Evolutionary conservation across 106 monocot species (phyloP), one percentile per base, ranked within the genome.

Genomic region (Acorus gramineus): DNA sequence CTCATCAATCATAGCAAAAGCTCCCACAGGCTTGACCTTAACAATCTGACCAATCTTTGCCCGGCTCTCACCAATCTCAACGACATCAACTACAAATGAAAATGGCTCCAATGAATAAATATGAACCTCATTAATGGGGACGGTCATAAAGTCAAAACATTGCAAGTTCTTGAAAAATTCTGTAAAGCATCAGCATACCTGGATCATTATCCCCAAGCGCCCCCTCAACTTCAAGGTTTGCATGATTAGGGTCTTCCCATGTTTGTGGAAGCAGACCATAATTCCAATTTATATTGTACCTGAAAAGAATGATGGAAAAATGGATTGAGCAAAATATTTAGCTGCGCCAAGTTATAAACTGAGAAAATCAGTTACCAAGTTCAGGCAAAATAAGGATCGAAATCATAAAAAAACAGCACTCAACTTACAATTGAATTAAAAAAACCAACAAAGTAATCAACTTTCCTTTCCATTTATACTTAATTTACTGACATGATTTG

Each of bases 241-340:
- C 81, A 67, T 73, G 51, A 12, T 90, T 78, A 66, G 95, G 95
- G 44, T 95, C 95, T 80, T 95, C 95, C 95, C 95, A 95, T 53
- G 95, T 95, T 67, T 95, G 95, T 7, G 95, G 95, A 62, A 95
- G 82, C 57, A 95, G 75, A 42, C 95, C 95, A 73, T 95, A 95
- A 65, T 95, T 95, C 95, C 95, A 95, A 44, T 95, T 90, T 67
- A 95, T 95, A 59, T 90, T 87, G 76, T 95, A 95, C 71, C 95
- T 95, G 61, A 53, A 7, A 46, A 6, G 7, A 9, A 69, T 65
- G 53, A 55, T 2, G 63, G 14, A 63, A 46, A 47, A 50, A 43
- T 43, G 58, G 8, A 52, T 46, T 13, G 49, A 60, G 51, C 49
- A 60, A 42, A 59, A 52, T 51, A 14, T n/a, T 57, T 49, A 28